Evolutionary conservation across 805 yeast genomes (phyloP), one percentile per base, ranked within the genome.

Genomic region (Sugiyamaella marilandica): DNA sequence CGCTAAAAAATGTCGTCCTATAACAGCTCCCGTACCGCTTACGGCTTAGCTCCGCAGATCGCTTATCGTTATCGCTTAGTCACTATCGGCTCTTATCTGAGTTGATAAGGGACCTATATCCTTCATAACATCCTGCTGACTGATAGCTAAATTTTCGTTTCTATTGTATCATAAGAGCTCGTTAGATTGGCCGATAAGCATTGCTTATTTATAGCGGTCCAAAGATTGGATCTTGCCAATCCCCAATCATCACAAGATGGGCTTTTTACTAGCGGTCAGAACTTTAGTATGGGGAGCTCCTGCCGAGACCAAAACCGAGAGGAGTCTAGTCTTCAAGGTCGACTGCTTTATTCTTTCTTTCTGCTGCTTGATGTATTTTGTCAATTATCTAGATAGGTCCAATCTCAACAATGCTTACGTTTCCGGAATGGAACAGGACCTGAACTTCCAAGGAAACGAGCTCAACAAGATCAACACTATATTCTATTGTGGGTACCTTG

Each of bases 321-420:
- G 65, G 50, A 54, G 56, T 41, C 54, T 69, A 7, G 39, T 69
- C 29, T 56, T 66, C 55, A 69, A 69, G 47, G 57, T 69, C 4
- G 73, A 69, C 49, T 57, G 60, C 52, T 53, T 61, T 18, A 51
- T 69, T 14, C 59, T 69, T 10, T n/a, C 43, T 2, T 39, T 16
- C 9, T 39, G 24, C 19, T 39, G 43, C 24, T 16, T 19, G 43
- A 16, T 19, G 24, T 39, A 16, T 39, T 39, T 39, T 19, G 24
- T 39, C 19, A 39, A 39, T 13, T 46, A 46, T 36, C 43, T 46
- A 4, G 49, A 46, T 10, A 21, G 36, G 10, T 29, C 79, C 37
- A 84, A 83, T 63, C 70, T 80, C 53, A 74, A 76, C 53, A 81
- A 83, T 60, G 88, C 88, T 0, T 84, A 82, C 61, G 82, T 82